These are phyloP conservation scores for Fusarium sp. DNA, from an alignment of 2,329 filamentous ascomycete species.

Conservation along the genomic window DNA sequence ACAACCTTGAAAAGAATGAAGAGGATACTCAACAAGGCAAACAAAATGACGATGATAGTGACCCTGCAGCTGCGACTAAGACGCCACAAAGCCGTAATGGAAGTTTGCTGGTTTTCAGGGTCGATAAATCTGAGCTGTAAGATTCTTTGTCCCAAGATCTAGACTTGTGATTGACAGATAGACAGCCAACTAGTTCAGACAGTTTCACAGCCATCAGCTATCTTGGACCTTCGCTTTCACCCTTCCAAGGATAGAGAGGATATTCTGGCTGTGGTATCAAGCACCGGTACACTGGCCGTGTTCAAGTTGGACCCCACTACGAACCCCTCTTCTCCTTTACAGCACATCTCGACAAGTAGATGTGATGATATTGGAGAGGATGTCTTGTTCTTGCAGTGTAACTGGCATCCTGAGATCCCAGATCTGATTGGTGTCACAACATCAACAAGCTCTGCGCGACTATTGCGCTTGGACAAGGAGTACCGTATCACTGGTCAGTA, in stretches of 20 bases:
- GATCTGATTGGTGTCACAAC: slow-evolving; percentile 76
- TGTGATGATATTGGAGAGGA: slow-evolving; percentile 64
- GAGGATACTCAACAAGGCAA: slow-evolving; percentile 45
- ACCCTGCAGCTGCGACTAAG: slow-evolving; percentile 38
- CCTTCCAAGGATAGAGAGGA: slow-evolving; percentile 56
- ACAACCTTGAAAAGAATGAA: slow-evolving; percentile 72
- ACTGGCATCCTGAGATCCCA: slow-evolving; percentile 72
- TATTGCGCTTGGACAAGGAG: slow-evolving; percentile 61
- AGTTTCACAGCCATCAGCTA: slow-evolving; percentile 73
- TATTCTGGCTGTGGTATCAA: slow-evolving; percentile 80
- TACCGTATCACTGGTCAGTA: slow-evolving; percentile 52
- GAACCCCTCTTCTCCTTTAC: slow-evolving; percentile 49
- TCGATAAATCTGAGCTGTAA: slow-evolving; percentile 67
- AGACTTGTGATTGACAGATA: slow-evolving; percentile 16
- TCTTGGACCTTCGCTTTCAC: slow-evolving; percentile 88
- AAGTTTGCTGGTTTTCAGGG: slow-evolving; percentile 74
- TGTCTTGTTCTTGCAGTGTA: slow-evolving; percentile 76
- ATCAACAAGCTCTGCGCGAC: slow-evolving; percentile 71
- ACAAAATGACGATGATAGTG: slow-evolving; percentile 39
- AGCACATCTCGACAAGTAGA: slow-evolving; percentile 57
- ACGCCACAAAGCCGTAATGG: slow-evolving; percentile 75
- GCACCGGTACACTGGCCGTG: slow-evolving; percentile 76
- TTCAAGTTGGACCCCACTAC: slow-evolving; percentile 63
- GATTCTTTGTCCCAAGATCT: slow-evolving; percentile 42
- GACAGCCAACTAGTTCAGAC: slow-evolving; percentile 68